Evolutionary conservation across 345 rosid species (phyloP), one percentile per base, ranked within the genome.

Genomic region (Physaria fendleri): DNA sequence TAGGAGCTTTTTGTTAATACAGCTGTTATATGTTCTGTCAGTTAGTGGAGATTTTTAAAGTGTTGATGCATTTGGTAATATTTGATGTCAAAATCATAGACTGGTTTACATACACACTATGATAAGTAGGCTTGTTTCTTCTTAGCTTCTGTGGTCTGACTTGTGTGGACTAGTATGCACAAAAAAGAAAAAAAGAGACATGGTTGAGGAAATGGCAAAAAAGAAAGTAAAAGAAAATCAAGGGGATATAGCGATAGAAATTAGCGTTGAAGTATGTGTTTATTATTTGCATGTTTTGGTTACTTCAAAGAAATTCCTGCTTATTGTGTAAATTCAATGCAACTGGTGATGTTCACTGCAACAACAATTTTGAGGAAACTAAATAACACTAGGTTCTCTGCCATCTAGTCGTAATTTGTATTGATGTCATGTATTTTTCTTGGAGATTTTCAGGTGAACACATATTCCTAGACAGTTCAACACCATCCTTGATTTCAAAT

Each of bases 381-480:
- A 16, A 40, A 49, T 1, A 2, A 24, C 8, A 49, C 29, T 50
- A 59, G 18, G 9, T 17, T 49, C 30, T 27, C 12, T 41, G 14
- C 40, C 47, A 68, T 60, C 1, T 25, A 52, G 30, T 49, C 30
- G 34, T 61, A 52, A n/a, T 16, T 45, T 61, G 16, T 33, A 44
- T 40, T 53, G 49, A 37, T 28, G 10, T 37, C 58, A 27, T 47
- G 41, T 62, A 12, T 30, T 5, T 44, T 42, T 30, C 18, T 29
- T 51, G 61, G 71, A 41, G 25, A 13, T 35, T 70, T 77, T 71
- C 87, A 93, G 99, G 99, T 63, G 99, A 93, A 72, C 78, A 73
- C 51, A 73, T 82, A 57, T 89, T 93, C 57, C 66, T 93, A 74
- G 95, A 88, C 53, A 71, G 79, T 64, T 84, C 94, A 9, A 69